Percentiles rank a stretch among this genome's conserved stretches.
These are phyloP conservation scores for Gypsophila paniculata DNA, from an alignment of 179 eudicot genomes.

Conservation along the genomic window DNA sequence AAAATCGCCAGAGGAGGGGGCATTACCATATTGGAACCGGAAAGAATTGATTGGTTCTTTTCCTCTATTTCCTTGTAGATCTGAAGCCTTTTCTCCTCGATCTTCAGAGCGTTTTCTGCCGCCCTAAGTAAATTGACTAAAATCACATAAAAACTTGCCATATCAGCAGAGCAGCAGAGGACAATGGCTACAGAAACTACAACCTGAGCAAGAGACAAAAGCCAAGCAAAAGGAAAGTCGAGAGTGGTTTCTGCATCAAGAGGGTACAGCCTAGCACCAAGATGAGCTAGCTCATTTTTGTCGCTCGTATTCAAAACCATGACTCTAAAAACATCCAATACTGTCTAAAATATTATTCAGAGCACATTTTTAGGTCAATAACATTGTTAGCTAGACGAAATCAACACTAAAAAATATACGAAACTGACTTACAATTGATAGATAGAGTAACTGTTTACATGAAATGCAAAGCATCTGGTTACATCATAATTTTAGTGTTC, in stretches of 20 bases:
- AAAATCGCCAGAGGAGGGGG: slow-evolving; percentile 4
- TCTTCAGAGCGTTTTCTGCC: slow-evolving; percentile 63
- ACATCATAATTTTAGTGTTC: too few species aligned
- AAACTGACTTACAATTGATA: too few species aligned
- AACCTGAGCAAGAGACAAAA: neutral
- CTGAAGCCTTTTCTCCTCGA: slow-evolving; percentile 61
- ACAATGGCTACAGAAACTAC: neutral
- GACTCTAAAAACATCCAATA: neutral
- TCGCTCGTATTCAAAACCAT: neutral
- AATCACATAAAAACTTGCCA: slow-evolving; percentile 7
- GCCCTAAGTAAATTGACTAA: slow-evolving; percentile 55
- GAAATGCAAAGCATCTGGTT: too few species aligned
- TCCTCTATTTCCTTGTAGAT: slow-evolving; percentile 51
- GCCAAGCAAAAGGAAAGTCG: neutral
- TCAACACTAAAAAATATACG: neutral
- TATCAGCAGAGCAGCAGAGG: slow-evolving; percentile 3
- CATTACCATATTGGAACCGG: slow-evolving; percentile 46
- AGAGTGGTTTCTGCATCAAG: neutral
- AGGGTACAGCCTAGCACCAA: neutral
- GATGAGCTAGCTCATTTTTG: neutral
- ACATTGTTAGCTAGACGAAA: neutral
- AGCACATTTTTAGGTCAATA: neutral
- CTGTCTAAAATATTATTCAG: neutral
- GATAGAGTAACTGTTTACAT: too few species aligned
- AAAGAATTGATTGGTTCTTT: slow-evolving; percentile 38